These are phyloP conservation scores for Stentor coeruleus DNA, from an alignment of 73 alveolate species.

Conservation along the genomic window DNA sequence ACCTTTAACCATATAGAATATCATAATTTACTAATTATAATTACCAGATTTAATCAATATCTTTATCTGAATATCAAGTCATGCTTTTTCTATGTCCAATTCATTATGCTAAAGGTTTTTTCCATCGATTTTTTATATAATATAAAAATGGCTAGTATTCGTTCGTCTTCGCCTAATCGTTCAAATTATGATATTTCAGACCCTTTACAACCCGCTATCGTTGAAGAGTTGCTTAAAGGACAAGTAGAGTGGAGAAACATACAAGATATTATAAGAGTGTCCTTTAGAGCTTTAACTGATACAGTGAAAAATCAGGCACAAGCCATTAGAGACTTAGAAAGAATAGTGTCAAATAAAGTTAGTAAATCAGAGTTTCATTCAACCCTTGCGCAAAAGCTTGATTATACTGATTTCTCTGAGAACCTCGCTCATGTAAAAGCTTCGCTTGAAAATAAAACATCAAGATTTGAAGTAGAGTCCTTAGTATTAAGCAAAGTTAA, in stretches of 20 bases:
- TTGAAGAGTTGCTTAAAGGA: conserved; percentile 34
- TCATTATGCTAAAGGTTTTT: no score
- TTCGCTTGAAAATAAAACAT: conserved; percentile 35
- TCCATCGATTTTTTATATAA: no score
- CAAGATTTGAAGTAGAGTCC: conserved; percentile 33
- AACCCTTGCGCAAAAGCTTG: conserved; percentile 34
- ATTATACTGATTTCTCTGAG: conserved; percentile 34
- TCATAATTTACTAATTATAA: no score
- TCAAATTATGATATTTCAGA: conserved; percentile 25
- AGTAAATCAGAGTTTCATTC: conserved; percentile 33
- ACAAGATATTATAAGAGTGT: conserved; percentile 42
- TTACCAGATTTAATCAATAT: no score
- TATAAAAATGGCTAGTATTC: neutral
- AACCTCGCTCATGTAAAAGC: conserved; percentile 49
- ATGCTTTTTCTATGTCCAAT: no score
- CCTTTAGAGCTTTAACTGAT: conserved; percentile 35
- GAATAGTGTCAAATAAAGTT: conserved; percentile 38
- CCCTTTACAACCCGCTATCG: conserved; percentile 32
- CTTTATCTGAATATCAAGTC: no score
- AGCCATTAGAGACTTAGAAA: conserved; percentile 35
- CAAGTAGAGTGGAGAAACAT: conserved; percentile 47
- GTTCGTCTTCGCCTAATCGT: conserved; percentile 27
- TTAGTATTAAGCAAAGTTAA: conserved; percentile 30
- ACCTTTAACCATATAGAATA: no score
- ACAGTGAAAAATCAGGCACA: conserved; percentile 40